Percentiles rank a stretch among this genome's conserved stretches.
These are phyloP conservation scores for Neoascochyta sp. DNA, from an alignment of 2,329 filamentous ascomycete genomes.

Conservation along the genomic window DNA sequence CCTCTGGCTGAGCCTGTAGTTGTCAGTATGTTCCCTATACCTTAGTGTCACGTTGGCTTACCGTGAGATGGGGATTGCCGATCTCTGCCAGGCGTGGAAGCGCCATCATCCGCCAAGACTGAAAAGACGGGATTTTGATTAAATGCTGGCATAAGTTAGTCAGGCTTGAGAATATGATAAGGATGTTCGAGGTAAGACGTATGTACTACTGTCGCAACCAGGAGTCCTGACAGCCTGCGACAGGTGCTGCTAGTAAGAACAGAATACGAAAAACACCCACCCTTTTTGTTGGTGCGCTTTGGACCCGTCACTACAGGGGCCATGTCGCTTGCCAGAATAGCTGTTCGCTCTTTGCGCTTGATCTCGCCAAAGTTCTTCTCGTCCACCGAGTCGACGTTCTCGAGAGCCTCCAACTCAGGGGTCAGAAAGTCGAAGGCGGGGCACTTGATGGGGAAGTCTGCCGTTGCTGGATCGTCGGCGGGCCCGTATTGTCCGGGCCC, in stretches of 20 bases:
- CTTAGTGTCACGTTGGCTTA: constrained; percentile 9
- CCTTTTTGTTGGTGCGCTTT: constrained; percentile 49
- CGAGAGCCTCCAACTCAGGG: constrained; percentile 59
- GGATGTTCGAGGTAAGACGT: too few species aligned
- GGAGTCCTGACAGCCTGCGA: too few species aligned
- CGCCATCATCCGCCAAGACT: constrained; percentile 39
- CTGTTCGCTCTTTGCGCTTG: constrained; percentile 69
- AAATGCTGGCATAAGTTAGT: constrained; percentile 27
- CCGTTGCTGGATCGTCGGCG: constrained; percentile 35
- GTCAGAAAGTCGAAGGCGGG: constrained; percentile 64
- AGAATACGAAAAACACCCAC: constrained; percentile 17
- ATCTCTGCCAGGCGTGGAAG: constrained; percentile 39
- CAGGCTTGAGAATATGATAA: constrained; percentile 3
- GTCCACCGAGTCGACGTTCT: constrained; percentile 71
- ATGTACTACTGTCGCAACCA: too few species aligned
- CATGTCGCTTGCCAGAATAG: constrained; percentile 71
- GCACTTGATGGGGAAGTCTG: constrained; percentile 54
- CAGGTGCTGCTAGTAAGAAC: too few species aligned
- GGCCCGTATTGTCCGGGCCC: constrained; percentile 52
- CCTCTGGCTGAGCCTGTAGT: constrained; percentile 33
- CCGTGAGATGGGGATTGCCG: constrained; percentile 40
- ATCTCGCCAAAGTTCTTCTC: constrained; percentile 67
- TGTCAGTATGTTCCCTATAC: constrained; percentile 2
- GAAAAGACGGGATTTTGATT: constrained; percentile 43
- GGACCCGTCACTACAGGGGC: constrained; percentile 58